Conservation (phyloP, 305 asterid species). For the Withania somnifera region DNA sequence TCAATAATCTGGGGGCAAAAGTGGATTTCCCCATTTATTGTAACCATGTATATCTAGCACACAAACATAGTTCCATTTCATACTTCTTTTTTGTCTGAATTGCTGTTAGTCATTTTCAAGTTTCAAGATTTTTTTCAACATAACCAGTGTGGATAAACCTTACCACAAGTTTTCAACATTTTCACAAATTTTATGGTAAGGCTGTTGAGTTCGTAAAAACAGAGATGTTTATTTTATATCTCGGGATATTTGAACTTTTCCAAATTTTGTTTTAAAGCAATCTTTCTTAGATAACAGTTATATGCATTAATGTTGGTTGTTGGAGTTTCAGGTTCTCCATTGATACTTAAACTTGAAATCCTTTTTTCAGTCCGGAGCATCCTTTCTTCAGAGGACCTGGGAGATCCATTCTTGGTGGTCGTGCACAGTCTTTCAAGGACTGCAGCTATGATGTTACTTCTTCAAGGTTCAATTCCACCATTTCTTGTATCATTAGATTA, state of each 20-base stretch:
- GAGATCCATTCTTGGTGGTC: conserved; percentile 81
- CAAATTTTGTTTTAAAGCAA: not conserved
- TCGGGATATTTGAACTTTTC: not conserved
- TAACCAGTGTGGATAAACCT: too few species aligned
- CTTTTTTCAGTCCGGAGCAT: conserved; percentile 64
- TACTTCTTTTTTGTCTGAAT: not conserved
- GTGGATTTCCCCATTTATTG: not conserved
- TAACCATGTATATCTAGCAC: not conserved
- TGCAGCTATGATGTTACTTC: conserved; percentile 42
- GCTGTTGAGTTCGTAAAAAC: not conserved
- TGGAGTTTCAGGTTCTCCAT: not conserved
- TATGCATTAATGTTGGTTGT: not conserved
- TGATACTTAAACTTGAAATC: not conserved
- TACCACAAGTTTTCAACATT: not conserved
- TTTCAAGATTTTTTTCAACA: not conserved
- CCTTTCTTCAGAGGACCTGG: conserved; percentile 69
- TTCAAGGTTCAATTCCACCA: conserved; percentile 44
- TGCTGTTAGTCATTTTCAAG: not conserved
- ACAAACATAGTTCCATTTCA: not conserved
- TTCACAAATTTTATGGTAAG: not conserved
- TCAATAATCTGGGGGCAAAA: not conserved
- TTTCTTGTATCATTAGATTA: not conserved
- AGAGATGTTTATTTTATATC: not conserved
- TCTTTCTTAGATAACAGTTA: not conserved
- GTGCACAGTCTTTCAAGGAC: conserved; percentile 43